phyloP scores from a whole-genome alignment of 371 early-diverging fungal genomes.

The Lichtheimia ramosa region DNA sequence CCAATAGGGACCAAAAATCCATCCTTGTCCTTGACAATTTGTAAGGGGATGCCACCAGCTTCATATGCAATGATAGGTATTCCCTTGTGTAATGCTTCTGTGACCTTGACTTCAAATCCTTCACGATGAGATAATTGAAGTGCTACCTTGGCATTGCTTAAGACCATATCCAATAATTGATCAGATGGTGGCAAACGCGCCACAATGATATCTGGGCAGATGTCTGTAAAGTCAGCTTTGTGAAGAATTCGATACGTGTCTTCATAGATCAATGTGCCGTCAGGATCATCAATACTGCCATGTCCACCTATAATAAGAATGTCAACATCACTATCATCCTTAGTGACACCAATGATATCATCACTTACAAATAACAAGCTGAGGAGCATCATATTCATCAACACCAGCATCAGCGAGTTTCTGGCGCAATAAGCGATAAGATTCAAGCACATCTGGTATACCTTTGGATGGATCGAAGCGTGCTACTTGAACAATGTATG shows the following conservation, averaged over 20 bases:
- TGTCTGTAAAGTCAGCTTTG: slow-evolving; percentile 41
- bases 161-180: slow-evolving; percentile 75
- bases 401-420: slow-evolving; percentile 46
- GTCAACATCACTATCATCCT: not conserved
- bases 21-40: slow-evolving; percentile 62
- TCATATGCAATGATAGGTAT: slow-evolving; percentile 64
- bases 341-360: too few species aligned
- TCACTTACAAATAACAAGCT: slow-evolving; percentile 66
- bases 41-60: slow-evolving; percentile 85
- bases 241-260: slow-evolving; percentile 51
- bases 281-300: slow-evolving; percentile 89
- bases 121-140: slow-evolving; percentile 83
- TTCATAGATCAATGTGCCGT: slow-evolving; percentile 73
- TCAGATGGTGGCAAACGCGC: slow-evolving; percentile 77
- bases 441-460: slow-evolving; percentile 74
- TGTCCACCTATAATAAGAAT: slow-evolving; percentile 51
- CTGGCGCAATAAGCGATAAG: slow-evolving; percentile 66
- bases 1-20: slow-evolving; percentile 73
- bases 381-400: slow-evolving; percentile 43
- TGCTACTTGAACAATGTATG: slow-evolving; percentile 86
- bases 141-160: slow-evolving; percentile 69
- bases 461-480: slow-evolving; percentile 94
- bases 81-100: slow-evolving; percentile 77
- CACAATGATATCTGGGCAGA: slow-evolving; percentile 62
- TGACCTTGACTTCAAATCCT: slow-evolving; percentile 93